Base-by-base conservation (phyloP, 306 rosid species). In the Castanea crenata region DNA sequence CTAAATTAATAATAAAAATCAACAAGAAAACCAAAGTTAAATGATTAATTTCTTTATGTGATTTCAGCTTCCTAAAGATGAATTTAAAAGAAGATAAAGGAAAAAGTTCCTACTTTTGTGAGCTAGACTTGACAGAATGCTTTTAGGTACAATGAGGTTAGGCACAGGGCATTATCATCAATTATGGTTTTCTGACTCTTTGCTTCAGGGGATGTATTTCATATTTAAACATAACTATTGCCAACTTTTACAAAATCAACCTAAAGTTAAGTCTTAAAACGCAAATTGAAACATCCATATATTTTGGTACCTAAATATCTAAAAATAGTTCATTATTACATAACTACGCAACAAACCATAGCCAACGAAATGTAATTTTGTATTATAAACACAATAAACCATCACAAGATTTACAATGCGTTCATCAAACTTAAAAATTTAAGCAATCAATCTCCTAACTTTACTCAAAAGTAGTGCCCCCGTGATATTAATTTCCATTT, bases 101-200 rank as follows among this genome's bases (percentile, higher is more conserved):
- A 13, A 31, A 67, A 67, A 67, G 71, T 32, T 38, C 6, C 15
- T 6, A 34, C 3, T 69, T 69, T 18, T 38, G 27, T 54, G 27
- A 13, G 74, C 75, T 71, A 54, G 64, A 23, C 21, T 71, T 25
- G 71, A 31, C 21, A 18, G 27, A 27, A 55, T 25, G 57, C 31
- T 69, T 62, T 69, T 77, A 8, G 81, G 59, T 38, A 80, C 55
- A 34, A 61, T 10, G 58, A 70, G 72, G 73, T 29, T 20, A 25
- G 73, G 64, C 41, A 75, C 5, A 1, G 15, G 6, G 55, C 38
- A 27, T 6, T 19, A 63, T 63, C 41, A 29, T 29, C 69, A 70
- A 70, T 52, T 34, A 73, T 56, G 69, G 72, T 55, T 61, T 71
- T 58, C 72, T 55, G 44, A 35, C 58, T 57, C 57, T 78, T 78